Base-by-base conservation (phyloP, 331 rosid genomes). In the Quercus tomentella region DNA sequence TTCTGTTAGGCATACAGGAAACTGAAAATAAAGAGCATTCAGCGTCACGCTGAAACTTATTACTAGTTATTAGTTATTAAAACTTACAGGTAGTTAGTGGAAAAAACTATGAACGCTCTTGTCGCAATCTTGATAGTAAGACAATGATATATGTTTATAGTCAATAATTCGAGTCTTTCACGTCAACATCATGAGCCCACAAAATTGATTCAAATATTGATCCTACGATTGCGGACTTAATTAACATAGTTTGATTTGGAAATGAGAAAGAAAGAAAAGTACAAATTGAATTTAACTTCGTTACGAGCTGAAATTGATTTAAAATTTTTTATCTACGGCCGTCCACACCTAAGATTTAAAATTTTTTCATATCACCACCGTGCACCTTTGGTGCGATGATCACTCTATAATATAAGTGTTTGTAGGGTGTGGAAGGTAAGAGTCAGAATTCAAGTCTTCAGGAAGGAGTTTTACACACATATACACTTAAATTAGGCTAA, bases 221-320 rank as follows among this genome's bases (percentile, higher is more conserved):
- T 11, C 77, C 82, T 25, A 20, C n/a, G 73, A 77, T 73, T 56
- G 70, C 76, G 58, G 82, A 3, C n/a, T 35, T 9, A 23, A 58
- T 69, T 49, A 49, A 49, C 63, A 58, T 33, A 51, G 23, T 35
- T 75, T 15, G 74, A 73, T 52, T 35, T 79, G 17, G 11, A 63
- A 35, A 9, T 16, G 15, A n/a, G 41, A 17, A 35, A 35, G 52
- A 67, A 67, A 67, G 26, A 33, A 67, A 67, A 10, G 83, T 4
- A 66, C 16, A 30, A 45, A 41, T 62, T 43, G 56, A 57, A 5
- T 18, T 33, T 33, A 17, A 7, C 35, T 66, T 45, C 1, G 0
- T 45, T 66, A 49, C 45, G 26, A 60, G 43, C 52, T 33, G 1
- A 82, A 76, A 51, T 2, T 62, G 37, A 51, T 28, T 30, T 26